Conservation (phyloP, 306 rosid species). For the Quercus rubra region DNA sequence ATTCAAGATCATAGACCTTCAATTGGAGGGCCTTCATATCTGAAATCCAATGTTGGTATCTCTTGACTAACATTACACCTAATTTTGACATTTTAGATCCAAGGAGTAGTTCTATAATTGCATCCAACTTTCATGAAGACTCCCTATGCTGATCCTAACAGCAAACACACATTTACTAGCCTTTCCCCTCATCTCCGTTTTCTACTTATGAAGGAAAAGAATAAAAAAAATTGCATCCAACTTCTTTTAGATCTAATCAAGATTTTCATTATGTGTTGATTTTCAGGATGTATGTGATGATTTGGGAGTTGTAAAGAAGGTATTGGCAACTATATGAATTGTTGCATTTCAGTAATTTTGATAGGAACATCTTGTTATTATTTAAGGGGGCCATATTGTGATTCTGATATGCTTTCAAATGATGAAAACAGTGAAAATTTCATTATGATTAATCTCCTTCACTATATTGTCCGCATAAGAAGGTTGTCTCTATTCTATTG, state of each 20-base stretch:
- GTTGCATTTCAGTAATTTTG: neutral
- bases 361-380: neutral
- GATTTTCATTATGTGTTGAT: conserved; percentile 12
- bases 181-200: no score
- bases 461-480: neutral
- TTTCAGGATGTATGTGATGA: conserved; percentile 86
- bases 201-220: no score
- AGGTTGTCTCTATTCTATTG: neutral
- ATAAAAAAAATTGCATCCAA: neutral
- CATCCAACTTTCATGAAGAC: neutral
- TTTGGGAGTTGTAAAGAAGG: conserved; percentile 89
- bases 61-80: neutral
- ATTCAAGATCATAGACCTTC: conserved; percentile 7
- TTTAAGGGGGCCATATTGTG: conserved; percentile 19
- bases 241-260: conserved; percentile 10
- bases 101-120: neutral
- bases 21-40: neutral
- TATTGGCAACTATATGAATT: conserved; percentile 25
- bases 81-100: neutral
- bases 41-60: neutral
- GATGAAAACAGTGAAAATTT: neutral
- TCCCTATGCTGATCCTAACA: no score
- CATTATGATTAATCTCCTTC: neutral
- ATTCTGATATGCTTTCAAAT: neutral
- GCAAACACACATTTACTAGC: no score